Conservation (phyloP, 2,329 filamentous ascomycete genomes). For the Pyrenochaeta sp. region DNA sequence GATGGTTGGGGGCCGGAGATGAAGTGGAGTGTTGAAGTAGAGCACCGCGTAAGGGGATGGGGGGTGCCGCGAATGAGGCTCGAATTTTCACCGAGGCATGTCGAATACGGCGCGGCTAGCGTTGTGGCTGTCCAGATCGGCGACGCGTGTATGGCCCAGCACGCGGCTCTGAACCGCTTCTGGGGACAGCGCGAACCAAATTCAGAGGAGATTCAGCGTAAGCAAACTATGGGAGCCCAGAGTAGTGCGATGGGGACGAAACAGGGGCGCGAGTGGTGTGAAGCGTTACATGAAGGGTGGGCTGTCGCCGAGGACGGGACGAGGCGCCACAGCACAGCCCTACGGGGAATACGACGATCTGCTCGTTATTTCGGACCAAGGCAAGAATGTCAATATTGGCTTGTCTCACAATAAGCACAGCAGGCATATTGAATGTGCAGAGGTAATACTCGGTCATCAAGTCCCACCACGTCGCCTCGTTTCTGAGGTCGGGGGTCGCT, state of each 20-base stretch:
- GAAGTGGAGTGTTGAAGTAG: conserved; percentile 20
- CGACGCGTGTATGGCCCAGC: conserved; percentile 17
- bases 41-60: conserved; percentile 20
- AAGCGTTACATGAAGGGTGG: neutral
- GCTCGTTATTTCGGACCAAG: neutral
- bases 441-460: neutral
- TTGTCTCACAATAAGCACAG: neutral
- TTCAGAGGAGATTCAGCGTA: neutral
- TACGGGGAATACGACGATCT: conserved; percentile 3
- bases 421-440: neutral
- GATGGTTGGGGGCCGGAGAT: conserved; percentile 28
- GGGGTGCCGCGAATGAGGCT: conserved; percentile 20
- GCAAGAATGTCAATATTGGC: neutral
- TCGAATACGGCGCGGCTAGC: conserved; percentile 12
- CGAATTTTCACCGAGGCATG: conserved; percentile 36
- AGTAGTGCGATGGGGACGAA: neutral
- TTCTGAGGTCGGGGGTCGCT: too few species aligned
- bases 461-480: too few species aligned
- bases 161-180: conserved; percentile 13
- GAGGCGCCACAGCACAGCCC: conserved; percentile 5
- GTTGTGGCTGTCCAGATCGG: conserved; percentile 11
- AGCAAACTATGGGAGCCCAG: neutral
- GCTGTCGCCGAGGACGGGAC: conserved; percentile 2
- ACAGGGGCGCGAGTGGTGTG: neutral
- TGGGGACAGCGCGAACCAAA: conserved; percentile 2